A percentile compares a stretch with the other conserved stretches of the same genome.
These are phyloP conservation scores for Colletotrichum orbiculare DNA, from an alignment of 2,329 filamentous ascomycete species.

Conservation along the genomic window DNA sequence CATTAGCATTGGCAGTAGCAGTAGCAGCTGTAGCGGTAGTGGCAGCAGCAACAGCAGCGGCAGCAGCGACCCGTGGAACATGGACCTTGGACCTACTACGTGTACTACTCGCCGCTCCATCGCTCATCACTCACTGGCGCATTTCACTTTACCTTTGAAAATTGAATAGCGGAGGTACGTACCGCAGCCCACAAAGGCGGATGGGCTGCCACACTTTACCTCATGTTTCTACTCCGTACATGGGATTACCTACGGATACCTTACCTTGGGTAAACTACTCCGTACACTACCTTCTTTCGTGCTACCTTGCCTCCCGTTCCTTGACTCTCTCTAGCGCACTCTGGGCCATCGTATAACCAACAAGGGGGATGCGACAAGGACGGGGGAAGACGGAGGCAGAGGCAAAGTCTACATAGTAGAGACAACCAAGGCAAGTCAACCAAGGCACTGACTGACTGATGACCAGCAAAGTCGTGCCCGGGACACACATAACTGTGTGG, in stretches of 20 bases:
- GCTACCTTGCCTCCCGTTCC: constrained; percentile 13
- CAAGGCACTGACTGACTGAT: constrained; percentile 3
- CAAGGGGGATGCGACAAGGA: constrained; percentile 13
- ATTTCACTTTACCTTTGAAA: too few species aligned
- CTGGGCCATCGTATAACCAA: constrained; percentile 1
- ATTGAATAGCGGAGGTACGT: too few species aligned
- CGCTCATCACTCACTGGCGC: too few species aligned
- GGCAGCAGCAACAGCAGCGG: neutral
- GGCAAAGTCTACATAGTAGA: constrained; percentile 2
- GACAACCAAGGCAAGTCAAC: neutral
- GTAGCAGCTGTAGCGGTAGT: neutral
- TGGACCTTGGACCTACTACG: too few species aligned
- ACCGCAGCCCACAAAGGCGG: too few species aligned
- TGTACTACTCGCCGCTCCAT: too few species aligned
- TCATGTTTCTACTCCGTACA: too few species aligned
- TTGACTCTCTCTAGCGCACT: constrained; percentile 7
- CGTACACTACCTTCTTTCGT: too few species aligned
- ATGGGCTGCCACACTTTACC: too few species aligned
- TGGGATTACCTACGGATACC: too few species aligned
- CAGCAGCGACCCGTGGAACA: too few species aligned
- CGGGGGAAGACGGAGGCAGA: neutral
- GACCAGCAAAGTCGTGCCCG: neutral
- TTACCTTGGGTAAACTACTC: too few species aligned
- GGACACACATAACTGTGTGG: neutral
- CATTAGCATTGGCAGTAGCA: constrained; percentile 23